A percentile compares a stretch with the other conserved stretches of the same genome.
Conservation (phyloP, 768 basidiomycete genomes). For the Cyathus striatus region DNA sequence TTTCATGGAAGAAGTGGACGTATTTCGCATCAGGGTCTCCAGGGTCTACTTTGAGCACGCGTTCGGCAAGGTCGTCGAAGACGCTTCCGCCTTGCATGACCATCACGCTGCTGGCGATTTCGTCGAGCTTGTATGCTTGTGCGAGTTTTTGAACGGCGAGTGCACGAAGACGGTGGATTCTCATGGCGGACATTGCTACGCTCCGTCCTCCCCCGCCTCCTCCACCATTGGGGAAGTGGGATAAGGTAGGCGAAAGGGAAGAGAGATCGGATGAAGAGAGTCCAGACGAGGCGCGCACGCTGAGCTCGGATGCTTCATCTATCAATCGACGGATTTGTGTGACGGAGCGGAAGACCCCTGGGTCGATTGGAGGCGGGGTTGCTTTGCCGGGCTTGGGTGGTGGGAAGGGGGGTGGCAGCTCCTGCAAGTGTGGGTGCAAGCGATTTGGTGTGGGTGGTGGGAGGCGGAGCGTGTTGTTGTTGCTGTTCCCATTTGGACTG, state of each 20-base stretch:
- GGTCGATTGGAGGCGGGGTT: conserved; percentile 83
- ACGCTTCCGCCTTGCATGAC: conserved; percentile 93
- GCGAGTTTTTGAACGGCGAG: conserved; percentile 86
- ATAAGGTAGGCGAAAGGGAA: conserved; percentile 38
- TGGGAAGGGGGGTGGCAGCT: conserved; percentile 44
- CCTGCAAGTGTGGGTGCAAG: conserved; percentile 27
- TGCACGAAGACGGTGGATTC: conserved; percentile 73
- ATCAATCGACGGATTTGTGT: conserved; percentile 73
- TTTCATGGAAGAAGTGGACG: conserved; percentile 93
- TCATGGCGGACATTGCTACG: conserved; percentile 79
- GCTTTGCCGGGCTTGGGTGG: conserved; percentile 58
- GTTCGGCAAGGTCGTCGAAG: conserved; percentile 88
- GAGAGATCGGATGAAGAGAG: conserved; percentile 71
- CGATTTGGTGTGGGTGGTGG: conserved; percentile 41
- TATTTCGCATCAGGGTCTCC: conserved; percentile 76
- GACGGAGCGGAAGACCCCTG: conserved; percentile 79
- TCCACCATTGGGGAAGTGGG: conserved; percentile 56
- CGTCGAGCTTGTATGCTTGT: conserved; percentile 80
- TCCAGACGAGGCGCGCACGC: conserved; percentile 83
- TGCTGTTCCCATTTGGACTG: conserved; percentile 23
- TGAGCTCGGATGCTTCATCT: conserved; percentile 86
- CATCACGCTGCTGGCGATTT: conserved; percentile 91
- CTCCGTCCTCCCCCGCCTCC: conserved; percentile 58
- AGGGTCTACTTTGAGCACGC: conserved; percentile 81
- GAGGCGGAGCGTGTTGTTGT: conserved; percentile 25